Percentiles rank a stretch among this genome's conserved stretches.
Conservation (phyloP, 2,329 filamentous ascomycete species). For the Ilyonectria destructans region DNA sequence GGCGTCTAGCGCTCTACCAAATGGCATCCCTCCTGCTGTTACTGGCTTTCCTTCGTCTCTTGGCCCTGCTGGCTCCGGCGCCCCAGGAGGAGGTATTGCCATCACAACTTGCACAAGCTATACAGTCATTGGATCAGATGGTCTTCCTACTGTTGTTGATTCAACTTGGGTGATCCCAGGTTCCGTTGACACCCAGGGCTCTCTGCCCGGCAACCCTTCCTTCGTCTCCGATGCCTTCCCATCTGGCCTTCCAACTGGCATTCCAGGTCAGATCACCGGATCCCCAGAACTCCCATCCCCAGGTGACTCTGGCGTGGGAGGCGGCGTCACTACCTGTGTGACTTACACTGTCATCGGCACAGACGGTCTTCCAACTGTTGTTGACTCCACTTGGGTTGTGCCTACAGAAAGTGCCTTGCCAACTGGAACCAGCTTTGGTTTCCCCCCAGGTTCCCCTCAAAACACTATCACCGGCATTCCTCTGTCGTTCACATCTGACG, state of each 20-base stretch:
- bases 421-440: slow-evolving; percentile 34
- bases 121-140: slow-evolving; percentile 44
- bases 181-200: slow-evolving; percentile 41
- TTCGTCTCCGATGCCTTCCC: slow-evolving; percentile 39
- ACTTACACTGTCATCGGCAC: slow-evolving; percentile 51
- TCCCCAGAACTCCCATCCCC: slow-evolving; percentile 27
- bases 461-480: slow-evolving; percentile 21
- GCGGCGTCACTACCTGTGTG: slow-evolving; percentile 50
- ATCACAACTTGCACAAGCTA: slow-evolving; percentile 47
- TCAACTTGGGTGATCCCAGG: slow-evolving; percentile 52
- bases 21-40: slow-evolving; percentile 31
- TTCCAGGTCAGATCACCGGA: slow-evolving; percentile 42
- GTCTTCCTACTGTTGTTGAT: slow-evolving; percentile 51
- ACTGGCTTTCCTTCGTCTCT: slow-evolving; percentile 23
- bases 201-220: slow-evolving; percentile 38
- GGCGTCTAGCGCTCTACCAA: slow-evolving; percentile 39
- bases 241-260: slow-evolving; percentile 46
- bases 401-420: slow-evolving; percentile 43
- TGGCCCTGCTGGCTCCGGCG: slow-evolving; percentile 25
- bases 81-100: slow-evolving; percentile 19
- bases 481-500: slow-evolving; percentile 34
- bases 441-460: slow-evolving; percentile 38
- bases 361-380: slow-evolving; percentile 50
- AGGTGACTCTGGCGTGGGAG: slow-evolving; percentile 5
- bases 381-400: slow-evolving; percentile 53